These are phyloP conservation scores for Gracilaria gracilis DNA, from an alignment of 23 red algal species.

Conservation along the genomic window DNA sequence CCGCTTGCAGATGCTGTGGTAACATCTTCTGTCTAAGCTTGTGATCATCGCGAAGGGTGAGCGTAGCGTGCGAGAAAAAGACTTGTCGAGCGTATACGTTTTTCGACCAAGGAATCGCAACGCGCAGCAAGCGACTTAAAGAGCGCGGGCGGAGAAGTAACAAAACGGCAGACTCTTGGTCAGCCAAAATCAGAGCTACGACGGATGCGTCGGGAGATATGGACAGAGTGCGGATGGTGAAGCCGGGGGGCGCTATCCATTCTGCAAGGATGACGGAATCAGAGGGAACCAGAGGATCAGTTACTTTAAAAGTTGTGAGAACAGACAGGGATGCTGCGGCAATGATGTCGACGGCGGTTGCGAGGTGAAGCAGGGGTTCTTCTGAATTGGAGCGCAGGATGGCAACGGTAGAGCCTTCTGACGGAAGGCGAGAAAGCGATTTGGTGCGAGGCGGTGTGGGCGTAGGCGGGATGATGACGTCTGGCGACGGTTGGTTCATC, in stretches of 20 bases:
- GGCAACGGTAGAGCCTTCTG: background rate
- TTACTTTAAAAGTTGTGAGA: conserved; percentile 10
- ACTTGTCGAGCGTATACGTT: background rate
- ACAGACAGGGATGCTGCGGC: background rate
- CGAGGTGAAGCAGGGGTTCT: background rate
- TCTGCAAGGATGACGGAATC: conserved; percentile 7
- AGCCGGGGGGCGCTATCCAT: conserved; percentile 1
- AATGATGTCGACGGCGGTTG: background rate
- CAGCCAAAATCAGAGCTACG: conserved; percentile 18
- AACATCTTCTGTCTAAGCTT: conserved; percentile 17
- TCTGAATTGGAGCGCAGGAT: conserved; percentile 4
- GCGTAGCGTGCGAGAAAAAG: background rate
- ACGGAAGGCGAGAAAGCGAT: background rate
- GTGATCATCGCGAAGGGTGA: conserved; percentile 1
- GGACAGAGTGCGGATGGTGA: background rate
- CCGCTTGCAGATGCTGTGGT: conserved; percentile 2
- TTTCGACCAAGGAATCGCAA: background rate
- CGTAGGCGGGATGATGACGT: conserved; percentile 27
- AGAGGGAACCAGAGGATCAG: background rate
- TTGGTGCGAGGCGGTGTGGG: conserved; percentile 14
- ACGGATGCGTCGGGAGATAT: conserved; percentile 25
- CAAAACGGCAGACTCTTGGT: background rate
- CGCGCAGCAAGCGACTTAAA: conserved; percentile 1
- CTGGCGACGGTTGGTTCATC: conserved; percentile 14
- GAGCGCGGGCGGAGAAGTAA: conserved; percentile 19